A percentile compares a stretch with the other conserved stretches of the same genome.
These are phyloP conservation scores for Haplosporangium sp. DNA, from an alignment of 371 early-diverging fungal species.

Conservation along the genomic window DNA sequence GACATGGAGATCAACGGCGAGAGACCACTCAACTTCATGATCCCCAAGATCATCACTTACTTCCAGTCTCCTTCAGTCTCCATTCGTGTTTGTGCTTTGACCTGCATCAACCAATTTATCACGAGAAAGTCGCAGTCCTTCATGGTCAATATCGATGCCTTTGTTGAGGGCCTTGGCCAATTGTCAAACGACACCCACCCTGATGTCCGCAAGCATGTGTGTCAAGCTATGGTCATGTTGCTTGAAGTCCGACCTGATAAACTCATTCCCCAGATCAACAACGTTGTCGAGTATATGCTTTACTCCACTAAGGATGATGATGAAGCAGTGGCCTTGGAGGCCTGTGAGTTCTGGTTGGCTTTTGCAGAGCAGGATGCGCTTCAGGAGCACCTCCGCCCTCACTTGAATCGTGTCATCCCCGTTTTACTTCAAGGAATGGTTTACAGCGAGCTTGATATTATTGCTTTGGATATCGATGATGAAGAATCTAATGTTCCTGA, in stretches of 20 bases:
- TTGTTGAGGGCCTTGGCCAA: slow-evolving; percentile 83
- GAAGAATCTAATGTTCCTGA: slow-evolving; percentile 90
- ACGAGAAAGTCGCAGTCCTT: slow-evolving; percentile 75
- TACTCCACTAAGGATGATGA: slow-evolving; percentile 87
- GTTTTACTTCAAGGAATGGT: slow-evolving; percentile 94
- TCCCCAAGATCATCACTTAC: slow-evolving; percentile 86
- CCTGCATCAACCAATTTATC: slow-evolving; percentile 86
- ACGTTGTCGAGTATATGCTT: slow-evolving; percentile 94
- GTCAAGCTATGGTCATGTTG: slow-evolving; percentile 89
- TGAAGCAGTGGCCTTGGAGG: slow-evolving; percentile 89
- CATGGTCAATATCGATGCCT: slow-evolving; percentile 77
- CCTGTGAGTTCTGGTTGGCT: slow-evolving; percentile 97
- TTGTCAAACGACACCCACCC: slow-evolving; percentile 83
- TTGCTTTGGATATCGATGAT: slow-evolving; percentile 81
- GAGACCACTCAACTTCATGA: slow-evolving; percentile 83
- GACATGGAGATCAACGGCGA: slow-evolving; percentile 77
- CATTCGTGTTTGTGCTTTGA: slow-evolving; percentile 83
- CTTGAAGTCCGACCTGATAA: slow-evolving; percentile 86
- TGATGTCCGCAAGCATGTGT: slow-evolving; percentile 91
- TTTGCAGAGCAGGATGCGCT: slow-evolving; percentile 92
- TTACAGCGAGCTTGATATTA: slow-evolving; percentile 91
- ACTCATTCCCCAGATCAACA: slow-evolving; percentile 85
- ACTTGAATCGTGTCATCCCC: slow-evolving; percentile 86
- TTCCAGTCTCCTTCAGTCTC: slow-evolving; percentile 79
- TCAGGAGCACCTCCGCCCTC: slow-evolving; percentile 82